Conservation (phyloP, 306 rosid genomes). For the Astragalus membranaceus region DNA sequence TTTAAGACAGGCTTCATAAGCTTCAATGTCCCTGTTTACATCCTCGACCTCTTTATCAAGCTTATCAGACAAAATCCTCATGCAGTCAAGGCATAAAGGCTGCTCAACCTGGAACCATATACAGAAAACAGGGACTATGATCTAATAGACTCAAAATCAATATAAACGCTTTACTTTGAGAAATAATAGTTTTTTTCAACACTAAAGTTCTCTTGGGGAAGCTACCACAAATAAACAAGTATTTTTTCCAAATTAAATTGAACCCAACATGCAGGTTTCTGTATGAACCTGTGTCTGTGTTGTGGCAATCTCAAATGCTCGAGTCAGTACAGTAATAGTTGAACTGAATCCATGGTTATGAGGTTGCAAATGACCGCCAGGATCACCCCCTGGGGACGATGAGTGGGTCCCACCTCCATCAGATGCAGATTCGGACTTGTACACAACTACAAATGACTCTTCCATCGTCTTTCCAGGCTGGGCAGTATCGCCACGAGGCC, state of each 20-base stretch:
- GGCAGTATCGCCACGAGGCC: conserved; percentile 48
- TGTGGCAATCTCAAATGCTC: conserved; percentile 95
- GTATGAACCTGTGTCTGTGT: conserved; percentile 78
- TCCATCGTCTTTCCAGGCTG: conserved; percentile 84
- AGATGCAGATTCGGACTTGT: conserved; percentile 68
- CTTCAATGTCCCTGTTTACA: conserved; percentile 79
- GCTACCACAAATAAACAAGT: not conserved
- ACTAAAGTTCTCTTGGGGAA: not conserved
- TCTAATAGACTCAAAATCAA: not conserved
- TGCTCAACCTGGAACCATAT: conserved; percentile 71
- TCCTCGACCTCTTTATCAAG: conserved; percentile 96
- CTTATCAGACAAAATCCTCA: conserved; percentile 85
- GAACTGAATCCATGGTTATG: conserved; percentile 77
- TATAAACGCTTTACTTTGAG: not conserved
- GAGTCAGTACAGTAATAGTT: conserved; percentile 64
- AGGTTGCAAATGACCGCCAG: conserved; percentile 48
- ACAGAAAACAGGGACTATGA: conserved; percentile 9
- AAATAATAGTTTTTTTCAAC: not conserved
- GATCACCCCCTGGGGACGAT: conserved; percentile 48
- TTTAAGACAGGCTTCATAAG: conserved; percentile 84
- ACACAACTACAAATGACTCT: conserved; percentile 87
- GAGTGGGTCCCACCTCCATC: conserved; percentile 68
- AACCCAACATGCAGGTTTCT: not conserved
- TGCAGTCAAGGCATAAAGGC: conserved; percentile 96
- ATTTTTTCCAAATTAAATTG: not conserved